Percentiles rank a stretch among this genome's conserved stretches.
These are phyloP conservation scores for Mucor circinelloides DNA, from an alignment of 371 early-diverging fungal genomes.

Conservation along the genomic window DNA sequence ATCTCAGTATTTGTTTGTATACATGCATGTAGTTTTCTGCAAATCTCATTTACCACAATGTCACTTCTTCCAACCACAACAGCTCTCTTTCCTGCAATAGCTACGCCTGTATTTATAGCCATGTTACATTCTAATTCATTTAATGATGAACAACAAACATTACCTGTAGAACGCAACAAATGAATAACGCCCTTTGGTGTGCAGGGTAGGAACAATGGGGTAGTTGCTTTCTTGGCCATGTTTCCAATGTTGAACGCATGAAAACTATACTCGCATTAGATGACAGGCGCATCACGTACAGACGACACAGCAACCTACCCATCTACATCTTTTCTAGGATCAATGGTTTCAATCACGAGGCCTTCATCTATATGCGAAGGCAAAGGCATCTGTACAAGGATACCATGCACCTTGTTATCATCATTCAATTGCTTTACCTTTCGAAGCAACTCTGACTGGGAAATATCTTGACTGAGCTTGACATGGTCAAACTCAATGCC, in stretches of 20 bases:
- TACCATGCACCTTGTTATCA: constrained; percentile 80
- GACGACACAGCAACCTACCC: constrained; percentile 56
- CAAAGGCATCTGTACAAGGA: constrained; percentile 92
- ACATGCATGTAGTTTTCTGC: background rate
- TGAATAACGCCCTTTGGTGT: constrained; percentile 91
- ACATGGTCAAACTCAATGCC: constrained; percentile 59
- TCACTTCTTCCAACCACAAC: constrained; percentile 93
- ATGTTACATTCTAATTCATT: background rate
- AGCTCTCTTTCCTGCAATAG: constrained; percentile 45
- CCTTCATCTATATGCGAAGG: constrained; percentile 77
- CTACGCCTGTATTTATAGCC: background rate
- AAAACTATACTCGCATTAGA: constrained; percentile 55
- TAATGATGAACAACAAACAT: background rate
- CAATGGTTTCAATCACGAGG: constrained; percentile 79
- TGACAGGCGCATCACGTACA: background rate
- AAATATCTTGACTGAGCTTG: constrained; percentile 49
- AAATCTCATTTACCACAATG: constrained; percentile 60
- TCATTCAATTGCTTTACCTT: constrained; percentile 70
- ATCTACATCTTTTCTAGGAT: constrained; percentile 90
- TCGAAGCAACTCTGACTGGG: constrained; percentile 53
- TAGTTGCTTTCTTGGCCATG: constrained; percentile 74
- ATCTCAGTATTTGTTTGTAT: too few relatives aligned
- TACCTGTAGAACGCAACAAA: constrained; percentile 65
- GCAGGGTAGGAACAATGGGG: constrained; percentile 87
- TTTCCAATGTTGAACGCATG: constrained; percentile 89